These are phyloP conservation scores for Gracilaria domingensis DNA, from an alignment of 23 red algal genomes.

Conservation along the genomic window DNA sequence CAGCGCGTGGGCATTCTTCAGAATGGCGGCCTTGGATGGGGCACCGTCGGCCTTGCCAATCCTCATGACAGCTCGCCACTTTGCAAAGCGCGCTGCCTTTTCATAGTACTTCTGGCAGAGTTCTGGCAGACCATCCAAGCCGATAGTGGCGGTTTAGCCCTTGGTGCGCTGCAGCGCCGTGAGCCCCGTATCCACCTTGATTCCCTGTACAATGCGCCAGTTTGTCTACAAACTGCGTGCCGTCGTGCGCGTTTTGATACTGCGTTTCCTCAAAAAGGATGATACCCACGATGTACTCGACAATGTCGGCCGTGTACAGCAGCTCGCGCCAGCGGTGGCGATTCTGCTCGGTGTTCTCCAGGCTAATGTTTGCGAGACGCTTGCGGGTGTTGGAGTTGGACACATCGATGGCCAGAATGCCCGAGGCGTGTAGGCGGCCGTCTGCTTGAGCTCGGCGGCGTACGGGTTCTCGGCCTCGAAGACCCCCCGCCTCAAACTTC, in stretches of 20 bases:
- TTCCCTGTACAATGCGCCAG: constrained; percentile 88
- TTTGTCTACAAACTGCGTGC: constrained; percentile 83
- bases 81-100: constrained; percentile 91
- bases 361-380: constrained; percentile 78
- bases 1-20: constrained; percentile 83
- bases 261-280: constrained; percentile 96
- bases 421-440: constrained; percentile 80
- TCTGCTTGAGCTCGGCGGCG: constrained; percentile 81
- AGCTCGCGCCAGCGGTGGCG: constrained; percentile 80
- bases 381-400: constrained; percentile 90
- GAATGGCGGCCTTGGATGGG: constrained; percentile 78
- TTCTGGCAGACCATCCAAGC: constrained; percentile 85
- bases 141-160: constrained; percentile 79
- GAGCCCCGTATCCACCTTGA: constrained; percentile 89
- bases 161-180: constrained; percentile 72
- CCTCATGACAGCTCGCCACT: constrained; percentile 93
- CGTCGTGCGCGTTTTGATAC: constrained; percentile 69
- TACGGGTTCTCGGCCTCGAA: constrained; percentile 78
- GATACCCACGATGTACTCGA: constrained; percentile 80
- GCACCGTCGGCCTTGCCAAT: constrained; percentile 69
- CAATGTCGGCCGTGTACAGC: constrained; percentile 85
- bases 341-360: constrained; percentile 95
- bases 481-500: constrained; percentile 78
- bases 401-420: constrained; percentile 95
- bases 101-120: constrained; percentile 88